These are phyloP conservation scores for Ammopiptanthus mongolicus DNA, from an alignment of 306 rosid genomes.

Conservation along the genomic window DNA sequence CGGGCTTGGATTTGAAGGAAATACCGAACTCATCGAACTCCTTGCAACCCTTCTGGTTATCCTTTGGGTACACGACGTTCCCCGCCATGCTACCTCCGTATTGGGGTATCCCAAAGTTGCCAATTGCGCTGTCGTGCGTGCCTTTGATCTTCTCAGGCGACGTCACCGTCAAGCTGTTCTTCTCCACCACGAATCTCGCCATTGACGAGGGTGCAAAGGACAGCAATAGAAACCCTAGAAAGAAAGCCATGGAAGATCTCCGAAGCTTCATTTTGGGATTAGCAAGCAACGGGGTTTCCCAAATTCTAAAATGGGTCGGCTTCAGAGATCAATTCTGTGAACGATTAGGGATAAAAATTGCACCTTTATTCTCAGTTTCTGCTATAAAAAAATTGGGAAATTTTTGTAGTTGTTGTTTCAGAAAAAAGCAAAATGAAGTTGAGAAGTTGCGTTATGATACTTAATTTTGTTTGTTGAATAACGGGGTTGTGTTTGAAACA, in stretches of 20 bases:
- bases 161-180: conserved; percentile 89
- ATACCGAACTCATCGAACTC: conserved; percentile 69
- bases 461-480: background rate
- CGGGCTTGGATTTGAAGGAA: conserved; percentile 65
- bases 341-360: background rate
- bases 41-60: conserved; percentile 81
- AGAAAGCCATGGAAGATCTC: conserved; percentile 34
- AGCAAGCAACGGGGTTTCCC: conserved; percentile 15
- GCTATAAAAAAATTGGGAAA: background rate
- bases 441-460: background rate
- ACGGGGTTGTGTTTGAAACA: background rate
- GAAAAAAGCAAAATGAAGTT: background rate
- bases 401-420: background rate
- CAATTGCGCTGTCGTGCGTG: conserved; percentile 84
- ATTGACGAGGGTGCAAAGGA: conserved; percentile 37
- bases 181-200: conserved; percentile 92
- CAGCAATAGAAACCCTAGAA: conserved; percentile 68
- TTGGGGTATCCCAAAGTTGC: conserved; percentile 97
- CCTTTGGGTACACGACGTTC: conserved; percentile 70
- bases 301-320: background rate
- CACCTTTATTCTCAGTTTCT: background rate
- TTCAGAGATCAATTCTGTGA: conserved; percentile 14
- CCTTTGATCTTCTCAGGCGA: conserved; percentile 87
- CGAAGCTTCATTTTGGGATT: conserved; percentile 51
- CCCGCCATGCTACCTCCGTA: conserved; percentile 99